Evolutionary conservation across 2,329 filamentous ascomycete species (phyloP), one percentile per base, ranked within the genome.

Genomic region (Colletotrichum sp.): DNA sequence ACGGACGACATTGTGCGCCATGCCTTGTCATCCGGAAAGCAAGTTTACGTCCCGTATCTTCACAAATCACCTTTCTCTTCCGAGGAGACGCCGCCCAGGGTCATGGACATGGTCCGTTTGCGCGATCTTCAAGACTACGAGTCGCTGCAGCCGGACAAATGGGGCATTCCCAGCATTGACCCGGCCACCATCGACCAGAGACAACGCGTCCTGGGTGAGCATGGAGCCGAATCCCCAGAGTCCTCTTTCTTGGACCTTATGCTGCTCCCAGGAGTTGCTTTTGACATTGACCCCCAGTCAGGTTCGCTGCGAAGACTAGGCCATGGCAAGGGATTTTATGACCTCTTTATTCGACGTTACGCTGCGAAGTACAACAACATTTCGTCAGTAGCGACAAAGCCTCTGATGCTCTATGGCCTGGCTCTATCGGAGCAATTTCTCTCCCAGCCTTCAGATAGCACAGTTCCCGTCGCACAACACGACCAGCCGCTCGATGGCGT

Each of bases 251-350:
- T 99, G 57, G 96, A 99, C 83, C 85, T 99, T 78, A 94, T 99
- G 78, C 89, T 99, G 32, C 92, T 99, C 88, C 97, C 97, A 1
- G 97, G 96, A 15, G 94, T 99, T 81, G 96, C 95, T 5, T 99
- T 99, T 84, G 96, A 98, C 83, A 79, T 88, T 67, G 89, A 92
- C 75, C 84, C 86, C 16, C 81, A 85, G 13, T 85, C 85, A 28
- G 88, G 88, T 5, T 87, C 86, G 15, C 90, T 97, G 76, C 91
- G 93, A 79, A 91, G 97, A 80, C 90, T 99, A 24, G 97, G 97
- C 55, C 97, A 99, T 84, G 97, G 97, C 72, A 98, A 95, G 84
- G 97, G 97, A 36, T 99, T 98, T 86, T 99, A 99, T 88, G 97
- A 99, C 87, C 94, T 93, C 84, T 99, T 98, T 84, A 86, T 99